Evolutionary conservation across 2,329 filamentous ascomycete species (phyloP).

Genomic region (Aureobasidium sp.): DNA sequence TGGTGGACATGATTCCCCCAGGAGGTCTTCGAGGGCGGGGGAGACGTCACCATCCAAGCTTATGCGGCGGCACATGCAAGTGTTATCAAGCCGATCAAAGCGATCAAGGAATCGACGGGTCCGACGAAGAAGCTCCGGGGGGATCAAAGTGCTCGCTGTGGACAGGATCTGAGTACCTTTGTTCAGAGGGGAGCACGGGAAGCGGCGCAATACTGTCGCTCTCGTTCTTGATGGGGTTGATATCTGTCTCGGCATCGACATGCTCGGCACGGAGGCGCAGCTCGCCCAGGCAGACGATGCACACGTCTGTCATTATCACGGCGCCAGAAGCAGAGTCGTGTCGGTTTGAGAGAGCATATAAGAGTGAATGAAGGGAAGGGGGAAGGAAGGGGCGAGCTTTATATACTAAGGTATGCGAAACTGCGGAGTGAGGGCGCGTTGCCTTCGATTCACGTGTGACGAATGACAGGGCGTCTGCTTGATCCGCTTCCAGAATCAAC

Average conservation of each 20-base stretch:
- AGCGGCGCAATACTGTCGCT: background rate
- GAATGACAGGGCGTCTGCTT: slow-evolving; percentile 1
- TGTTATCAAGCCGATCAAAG: slow-evolving; percentile 32
- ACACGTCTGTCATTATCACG: slow-evolving; percentile 52
- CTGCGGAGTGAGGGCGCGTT: slow-evolving; percentile 7
- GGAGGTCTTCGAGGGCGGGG: slow-evolving; percentile 21
- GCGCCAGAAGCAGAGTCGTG: slow-evolving; percentile 9
- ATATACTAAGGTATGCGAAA: background rate
- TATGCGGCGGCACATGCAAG: slow-evolving; percentile 26
- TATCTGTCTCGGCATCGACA: background rate
- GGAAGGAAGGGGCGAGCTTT: slow-evolving; percentile 5
- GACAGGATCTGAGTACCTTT: slow-evolving; percentile 11
- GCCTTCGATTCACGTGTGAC: slow-evolving; percentile 6
- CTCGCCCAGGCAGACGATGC: slow-evolving; percentile 64
- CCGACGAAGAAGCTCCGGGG: slow-evolving; percentile 15
- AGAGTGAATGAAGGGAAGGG: background rate
- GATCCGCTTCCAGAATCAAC: background rate
- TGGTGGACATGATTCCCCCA: slow-evolving; percentile 18
- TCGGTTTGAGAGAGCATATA: background rate
- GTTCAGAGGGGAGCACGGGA: background rate
- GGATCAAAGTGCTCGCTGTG: background rate
- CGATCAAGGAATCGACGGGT: slow-evolving; percentile 22
- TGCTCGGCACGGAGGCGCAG: slow-evolving; percentile 39
- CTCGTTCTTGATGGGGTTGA: background rate
- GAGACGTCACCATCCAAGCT: slow-evolving; percentile 32